Percentiles rank a stretch among this genome's conserved stretches.
phyloP scores from a whole-genome alignment of 2,329 filamentous ascomycete species.

The Aureobasidium sp. region DNA sequence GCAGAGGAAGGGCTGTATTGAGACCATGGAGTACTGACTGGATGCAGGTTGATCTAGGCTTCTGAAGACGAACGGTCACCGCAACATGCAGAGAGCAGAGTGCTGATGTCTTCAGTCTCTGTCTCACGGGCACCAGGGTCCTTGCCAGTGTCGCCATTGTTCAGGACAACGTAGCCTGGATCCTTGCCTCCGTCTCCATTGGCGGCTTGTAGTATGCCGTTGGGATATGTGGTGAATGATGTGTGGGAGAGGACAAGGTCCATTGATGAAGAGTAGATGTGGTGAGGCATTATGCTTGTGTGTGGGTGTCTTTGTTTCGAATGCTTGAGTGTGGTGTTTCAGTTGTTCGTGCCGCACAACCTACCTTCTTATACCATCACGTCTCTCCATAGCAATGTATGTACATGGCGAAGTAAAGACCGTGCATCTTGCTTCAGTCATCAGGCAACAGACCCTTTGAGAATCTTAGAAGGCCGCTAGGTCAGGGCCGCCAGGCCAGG shows the following conservation, averaged over 20 bases:
- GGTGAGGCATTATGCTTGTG: background rate
- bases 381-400: background rate
- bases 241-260: background rate
- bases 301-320: background rate
- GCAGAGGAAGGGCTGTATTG: background rate
- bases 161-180: background rate
- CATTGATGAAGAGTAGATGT: background rate
- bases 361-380: slow-evolving; percentile 1
- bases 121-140: background rate
- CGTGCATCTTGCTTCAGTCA: slow-evolving; percentile 5
- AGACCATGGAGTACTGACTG: background rate
- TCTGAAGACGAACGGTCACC: background rate
- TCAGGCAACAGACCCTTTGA: slow-evolving; percentile 2
- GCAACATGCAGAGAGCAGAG: background rate
- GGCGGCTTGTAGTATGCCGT: background rate
- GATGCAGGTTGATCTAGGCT: background rate
- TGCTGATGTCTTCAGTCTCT: background rate
- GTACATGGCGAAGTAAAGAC: slow-evolving; percentile 5
- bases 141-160: slow-evolving; percentile 5
- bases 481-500: background rate
- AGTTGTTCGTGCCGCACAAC: slow-evolving; percentile 2
- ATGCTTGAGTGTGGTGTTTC: background rate
- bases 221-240: background rate
- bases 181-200: slow-evolving; percentile 3
- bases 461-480: background rate